Percentiles rank a stretch among this genome's conserved stretches.
phyloP scores from a whole-genome alignment of 2,329 filamentous ascomycete species.

The Diaporthe eres region DNA sequence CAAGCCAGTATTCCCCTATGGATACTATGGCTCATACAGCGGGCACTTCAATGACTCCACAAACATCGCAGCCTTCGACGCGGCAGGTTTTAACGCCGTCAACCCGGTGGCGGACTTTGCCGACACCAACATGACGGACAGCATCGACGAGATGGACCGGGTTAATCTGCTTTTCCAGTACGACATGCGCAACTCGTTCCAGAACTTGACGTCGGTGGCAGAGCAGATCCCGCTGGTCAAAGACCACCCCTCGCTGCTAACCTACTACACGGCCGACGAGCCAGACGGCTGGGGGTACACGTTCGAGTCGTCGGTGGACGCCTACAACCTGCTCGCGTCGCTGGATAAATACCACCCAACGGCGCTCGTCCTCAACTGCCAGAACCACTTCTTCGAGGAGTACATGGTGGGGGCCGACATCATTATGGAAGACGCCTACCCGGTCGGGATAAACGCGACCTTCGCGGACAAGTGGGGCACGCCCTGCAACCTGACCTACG shows the following conservation, averaged over 20 bases:
- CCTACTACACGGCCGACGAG: constrained; percentile 63
- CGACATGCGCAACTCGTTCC: constrained; percentile 59
- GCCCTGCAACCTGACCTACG: constrained; percentile 69
- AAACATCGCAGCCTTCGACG: constrained; percentile 52
- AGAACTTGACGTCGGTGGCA: constrained; percentile 57
- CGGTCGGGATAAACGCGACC: constrained; percentile 69
- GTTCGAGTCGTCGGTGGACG: constrained; percentile 59
- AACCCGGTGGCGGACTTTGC: constrained; percentile 57
- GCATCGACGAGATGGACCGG: constrained; percentile 53
- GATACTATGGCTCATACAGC: constrained; percentile 63
- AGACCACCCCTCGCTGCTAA: constrained; percentile 56
- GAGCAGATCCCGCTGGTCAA: constrained; percentile 57
- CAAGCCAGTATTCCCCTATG: constrained; percentile 59
- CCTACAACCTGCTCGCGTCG: constrained; percentile 60
- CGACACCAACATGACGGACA: constrained; percentile 54
- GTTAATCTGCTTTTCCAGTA: constrained; percentile 60
- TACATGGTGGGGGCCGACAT: constrained; percentile 71
- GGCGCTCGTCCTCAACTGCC: constrained; percentile 72
- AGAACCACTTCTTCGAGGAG: constrained; percentile 70
- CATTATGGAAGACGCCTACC: constrained; percentile 72
- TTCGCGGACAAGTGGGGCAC: constrained; percentile 68
- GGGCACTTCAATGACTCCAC: constrained; percentile 58
- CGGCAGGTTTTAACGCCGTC: constrained; percentile 60
- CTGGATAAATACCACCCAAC: constrained; percentile 75
- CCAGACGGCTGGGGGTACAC: constrained; percentile 71